Percentiles rank a stretch among this genome's conserved stretches.
Conservation (phyloP, 352 stramenopile species). For the Achlya hypogyna region DNA sequence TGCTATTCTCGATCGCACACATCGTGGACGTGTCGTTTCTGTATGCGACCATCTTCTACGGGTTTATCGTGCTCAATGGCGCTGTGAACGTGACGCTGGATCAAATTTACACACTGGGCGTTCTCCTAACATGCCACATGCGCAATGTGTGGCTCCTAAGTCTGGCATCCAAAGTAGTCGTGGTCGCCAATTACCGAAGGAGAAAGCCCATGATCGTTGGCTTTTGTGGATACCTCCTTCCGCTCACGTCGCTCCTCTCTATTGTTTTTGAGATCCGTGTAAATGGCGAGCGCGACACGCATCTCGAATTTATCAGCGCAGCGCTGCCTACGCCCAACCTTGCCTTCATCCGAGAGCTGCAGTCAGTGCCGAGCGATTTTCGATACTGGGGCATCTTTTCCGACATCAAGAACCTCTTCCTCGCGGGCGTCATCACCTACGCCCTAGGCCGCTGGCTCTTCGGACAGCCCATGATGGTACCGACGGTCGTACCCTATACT, state of each 20-base stretch:
- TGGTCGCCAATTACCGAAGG: not conserved
- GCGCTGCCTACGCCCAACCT: not conserved
- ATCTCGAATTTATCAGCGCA: not conserved
- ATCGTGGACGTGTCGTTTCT: not conserved
- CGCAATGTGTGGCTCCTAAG: not conserved
- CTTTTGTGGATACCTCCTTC: not conserved
- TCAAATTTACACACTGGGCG: not conserved
- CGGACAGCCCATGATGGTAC: not conserved
- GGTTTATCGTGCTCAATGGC: not conserved
- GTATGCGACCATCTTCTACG: not conserved
- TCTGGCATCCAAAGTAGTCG: not conserved
- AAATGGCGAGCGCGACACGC: not conserved
- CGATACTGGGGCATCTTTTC: not conserved
- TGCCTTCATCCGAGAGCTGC: not conserved
- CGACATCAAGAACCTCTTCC: not conserved
- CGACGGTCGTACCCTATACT: not conserved
- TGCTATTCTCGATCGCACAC: not conserved
- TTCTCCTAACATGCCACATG: not conserved
- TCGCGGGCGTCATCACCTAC: no score
- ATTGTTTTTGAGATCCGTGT: not conserved
- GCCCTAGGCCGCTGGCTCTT: no score
- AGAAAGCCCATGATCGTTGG: not conserved
- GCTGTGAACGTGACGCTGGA: not conserved
- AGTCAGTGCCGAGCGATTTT: not conserved
- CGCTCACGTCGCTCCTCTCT: not conserved